Base-by-base conservation (phyloP, 106 monocot genomes). In the Gastrodia elata region DNA sequence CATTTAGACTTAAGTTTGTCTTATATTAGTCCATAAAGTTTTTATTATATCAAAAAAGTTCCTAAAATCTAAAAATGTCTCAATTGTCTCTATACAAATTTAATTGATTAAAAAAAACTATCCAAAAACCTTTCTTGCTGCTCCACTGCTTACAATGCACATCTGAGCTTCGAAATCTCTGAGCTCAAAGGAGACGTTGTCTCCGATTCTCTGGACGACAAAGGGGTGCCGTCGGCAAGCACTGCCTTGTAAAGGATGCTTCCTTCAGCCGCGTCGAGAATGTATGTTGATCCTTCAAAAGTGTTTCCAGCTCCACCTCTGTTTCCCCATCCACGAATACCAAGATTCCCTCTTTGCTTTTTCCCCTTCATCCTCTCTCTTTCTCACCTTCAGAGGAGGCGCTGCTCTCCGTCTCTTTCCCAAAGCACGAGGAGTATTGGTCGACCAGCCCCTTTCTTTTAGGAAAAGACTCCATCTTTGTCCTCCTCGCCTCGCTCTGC, bases 181-280 rank as follows among this genome's bases (percentile, higher is more conserved):
- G n/a, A 99, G 38, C 83, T 83, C 94, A 65, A 75, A 49, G 72
- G 79, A 77, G 68, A 81, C 78, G n/a, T n/a, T n/a, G 67, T 99
- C 93, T 2, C 91, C 98, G 27, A 99, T 89, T 27, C 98, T 65
- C 3, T 93, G 80, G 13, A 99, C 98, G 8, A 93, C 98, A 10
- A 93, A 71, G 2, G 87, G 1, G 85, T 91, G 33, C 93, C 98
- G 57, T 94, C 98, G 4, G 88, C 83, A 0, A 99, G 87, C 55
- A 99, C 98, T 0, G 98, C 98, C 80, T 99, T 99, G 88, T 99
- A 99, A 0, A 99, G 85, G 18, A 99, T 99, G 75, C 91, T 99
- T n/a, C 87, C 75, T 0, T 87, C 91, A 0, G 87, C 82, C 30
- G 93, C 93, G 0, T 93, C 93, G 0, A 99, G 82, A n/a, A 99